A percentile compares a stretch with the other conserved stretches of the same genome.
These are phyloP conservation scores for Ascochyta koolunga DNA, from an alignment of 2,329 filamentous ascomycete genomes.

Conservation along the genomic window DNA sequence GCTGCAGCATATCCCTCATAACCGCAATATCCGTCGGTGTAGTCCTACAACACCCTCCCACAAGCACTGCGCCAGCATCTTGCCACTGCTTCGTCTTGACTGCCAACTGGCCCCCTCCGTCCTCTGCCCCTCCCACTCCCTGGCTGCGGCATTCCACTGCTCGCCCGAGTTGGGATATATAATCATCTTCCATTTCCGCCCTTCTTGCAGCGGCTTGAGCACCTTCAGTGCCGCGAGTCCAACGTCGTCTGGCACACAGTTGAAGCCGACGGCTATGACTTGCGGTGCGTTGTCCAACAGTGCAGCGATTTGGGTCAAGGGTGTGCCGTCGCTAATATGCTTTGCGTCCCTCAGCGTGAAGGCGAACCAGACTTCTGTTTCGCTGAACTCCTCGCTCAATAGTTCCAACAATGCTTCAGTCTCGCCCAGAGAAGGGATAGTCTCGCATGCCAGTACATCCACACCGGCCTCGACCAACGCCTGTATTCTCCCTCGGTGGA, in stretches of 20 bases:
- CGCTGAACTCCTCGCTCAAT: constrained; percentile 47
- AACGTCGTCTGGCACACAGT: constrained; percentile 50
- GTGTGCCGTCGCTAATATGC: constrained; percentile 52
- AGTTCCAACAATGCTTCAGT: constrained; percentile 49
- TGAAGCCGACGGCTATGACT: constrained; percentile 54
- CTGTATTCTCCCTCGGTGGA: constrained; percentile 52
- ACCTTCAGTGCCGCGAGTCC: constrained; percentile 43
- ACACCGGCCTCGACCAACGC: constrained; percentile 51
- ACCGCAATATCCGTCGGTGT: constrained; percentile 50
- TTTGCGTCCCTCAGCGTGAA: constrained; percentile 49
- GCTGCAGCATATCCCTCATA: constrained; percentile 35
- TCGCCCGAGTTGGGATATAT: constrained; percentile 57
- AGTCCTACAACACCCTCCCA: constrained; percentile 57
- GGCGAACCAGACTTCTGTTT: constrained; percentile 49
- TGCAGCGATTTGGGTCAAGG: constrained; percentile 39
- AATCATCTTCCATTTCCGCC: constrained; percentile 36
- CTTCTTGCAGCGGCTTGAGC: constrained; percentile 28
- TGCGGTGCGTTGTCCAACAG: constrained; percentile 38
- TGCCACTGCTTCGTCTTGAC: constrained; percentile 42
- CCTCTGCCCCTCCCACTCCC: constrained; percentile 43
- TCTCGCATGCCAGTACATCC: constrained; percentile 55
- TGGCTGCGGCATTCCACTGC: constrained; percentile 51
- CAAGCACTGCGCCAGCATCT: constrained; percentile 48
- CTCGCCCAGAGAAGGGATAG: constrained; percentile 52
- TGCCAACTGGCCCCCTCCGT: constrained; percentile 32